phyloP scores from a whole-genome alignment of 352 stramenopile species.

The Phytophthora pisi region DNA sequence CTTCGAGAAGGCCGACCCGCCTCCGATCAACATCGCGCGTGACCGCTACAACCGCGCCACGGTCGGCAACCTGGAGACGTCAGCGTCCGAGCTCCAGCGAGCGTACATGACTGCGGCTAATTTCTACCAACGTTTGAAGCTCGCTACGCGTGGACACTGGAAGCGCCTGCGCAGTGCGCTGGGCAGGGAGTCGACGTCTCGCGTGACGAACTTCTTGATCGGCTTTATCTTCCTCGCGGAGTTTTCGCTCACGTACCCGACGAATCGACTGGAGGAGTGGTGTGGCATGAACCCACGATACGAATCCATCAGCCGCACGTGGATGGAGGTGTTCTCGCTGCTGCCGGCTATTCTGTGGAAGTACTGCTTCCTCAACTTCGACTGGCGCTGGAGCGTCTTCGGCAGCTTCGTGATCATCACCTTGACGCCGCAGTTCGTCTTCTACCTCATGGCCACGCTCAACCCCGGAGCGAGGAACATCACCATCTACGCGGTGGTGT shows the following conservation, averaged over 20 bases:
- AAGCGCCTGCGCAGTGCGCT: constrained; percentile 39
- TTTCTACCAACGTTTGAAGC: constrained; percentile 26
- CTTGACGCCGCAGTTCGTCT: constrained; percentile 48
- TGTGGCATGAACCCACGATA: constrained; percentile 40
- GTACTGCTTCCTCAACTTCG: constrained; percentile 33
- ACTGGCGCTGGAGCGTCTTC: constrained; percentile 41
- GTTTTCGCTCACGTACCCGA: constrained; percentile 53
- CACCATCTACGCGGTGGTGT: constrained; percentile 43
- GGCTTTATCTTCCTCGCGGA: constrained; percentile 56
- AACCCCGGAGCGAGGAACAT: constrained; percentile 26
- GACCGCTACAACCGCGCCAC: constrained; percentile 28
- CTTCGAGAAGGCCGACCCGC: constrained; percentile 42
- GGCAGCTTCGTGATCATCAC: constrained; percentile 41
- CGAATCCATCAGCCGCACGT: constrained; percentile 34
- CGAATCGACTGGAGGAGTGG: constrained; percentile 45
- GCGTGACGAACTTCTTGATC: constrained; percentile 45
- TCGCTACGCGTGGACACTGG: constrained; percentile 42
- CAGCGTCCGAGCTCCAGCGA: constrained; percentile 15
- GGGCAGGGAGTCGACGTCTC: constrained; percentile 42
- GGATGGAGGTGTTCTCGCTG: constrained; percentile 40
- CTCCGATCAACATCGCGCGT: constrained; percentile 31
- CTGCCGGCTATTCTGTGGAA: constrained; percentile 40
- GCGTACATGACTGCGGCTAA: constrained; percentile 31
- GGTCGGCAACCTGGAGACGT: constrained; percentile 28
- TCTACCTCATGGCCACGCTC: constrained; percentile 38